Conservation (phyloP, 192 early-diverging fungal genomes). For the Entomortierella beljakovae region DNA sequence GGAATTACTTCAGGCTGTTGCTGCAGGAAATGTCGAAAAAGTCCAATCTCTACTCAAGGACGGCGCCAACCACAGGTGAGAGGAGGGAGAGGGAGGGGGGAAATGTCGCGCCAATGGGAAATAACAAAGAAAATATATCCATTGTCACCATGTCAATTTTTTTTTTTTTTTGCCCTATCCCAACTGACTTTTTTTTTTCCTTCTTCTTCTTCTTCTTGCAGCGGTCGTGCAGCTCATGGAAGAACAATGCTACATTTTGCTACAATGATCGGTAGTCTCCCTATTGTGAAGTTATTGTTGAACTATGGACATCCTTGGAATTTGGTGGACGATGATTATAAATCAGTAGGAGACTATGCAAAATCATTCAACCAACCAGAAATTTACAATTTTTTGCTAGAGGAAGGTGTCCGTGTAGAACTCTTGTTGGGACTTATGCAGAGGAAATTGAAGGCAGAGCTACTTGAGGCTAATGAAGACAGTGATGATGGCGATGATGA, state of each 20-base stretch:
- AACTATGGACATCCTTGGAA: slow-evolving; percentile 87
- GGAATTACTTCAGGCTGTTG: slow-evolving; percentile 48
- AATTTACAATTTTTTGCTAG: slow-evolving; percentile 83
- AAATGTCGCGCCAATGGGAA: background rate
- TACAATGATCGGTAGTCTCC: slow-evolving; percentile 70
- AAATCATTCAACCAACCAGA: slow-evolving; percentile 71
- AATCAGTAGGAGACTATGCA: slow-evolving; percentile 89
- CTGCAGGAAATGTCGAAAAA: slow-evolving; percentile 34
- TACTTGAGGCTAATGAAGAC: slow-evolving; percentile 45
- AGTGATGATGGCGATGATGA: slow-evolving; percentile 56
- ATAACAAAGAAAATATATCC: background rate
- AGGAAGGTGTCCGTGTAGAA: slow-evolving; percentile 89
- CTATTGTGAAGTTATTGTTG: slow-evolving; percentile 70
- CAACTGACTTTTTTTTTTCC: background rate
- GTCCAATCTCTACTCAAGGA: slow-evolving; percentile 40
- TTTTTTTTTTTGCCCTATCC: background rate
- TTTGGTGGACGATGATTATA: slow-evolving; percentile 76
- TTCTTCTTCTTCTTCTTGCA: slow-evolving; percentile 2
- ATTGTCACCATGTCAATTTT: background rate
- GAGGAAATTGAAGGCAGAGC: slow-evolving; percentile 30
- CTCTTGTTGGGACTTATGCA: slow-evolving; percentile 72
- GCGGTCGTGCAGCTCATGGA: slow-evolving; percentile 43
- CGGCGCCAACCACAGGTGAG: slow-evolving; percentile 50
- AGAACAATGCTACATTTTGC: slow-evolving; percentile 72
- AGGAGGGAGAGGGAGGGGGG: background rate